These are phyloP conservation scores for Aspergillus sp. DNA, from an alignment of 2,329 filamentous ascomycete species.

Conservation along the genomic window DNA sequence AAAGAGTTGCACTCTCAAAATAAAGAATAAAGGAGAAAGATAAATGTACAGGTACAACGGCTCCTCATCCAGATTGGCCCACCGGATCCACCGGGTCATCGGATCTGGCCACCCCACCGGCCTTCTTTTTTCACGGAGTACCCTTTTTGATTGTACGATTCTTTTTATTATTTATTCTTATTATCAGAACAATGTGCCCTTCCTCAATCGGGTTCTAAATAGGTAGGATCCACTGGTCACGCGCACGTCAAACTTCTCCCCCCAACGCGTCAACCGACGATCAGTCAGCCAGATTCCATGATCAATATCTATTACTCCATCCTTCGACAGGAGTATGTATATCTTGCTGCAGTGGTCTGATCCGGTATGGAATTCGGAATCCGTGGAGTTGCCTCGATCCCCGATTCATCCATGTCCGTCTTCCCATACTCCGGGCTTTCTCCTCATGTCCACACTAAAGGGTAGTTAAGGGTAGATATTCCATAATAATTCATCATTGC, in stretches of 20 bases:
- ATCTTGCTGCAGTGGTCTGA: neutral
- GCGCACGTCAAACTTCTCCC: conserved; percentile 10
- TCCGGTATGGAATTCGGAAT: too few species aligned
- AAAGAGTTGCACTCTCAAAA: neutral
- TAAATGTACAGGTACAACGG: neutral
- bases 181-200: neutral
- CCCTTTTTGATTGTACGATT: too few species aligned
- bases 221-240: conserved; percentile 19
- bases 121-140: neutral
- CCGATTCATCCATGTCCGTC: too few species aligned
- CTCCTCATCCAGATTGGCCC: conserved; percentile 18
- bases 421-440: too few species aligned
- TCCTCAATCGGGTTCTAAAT: neutral
- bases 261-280: conserved; percentile 15
- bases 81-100: conserved; percentile 11
- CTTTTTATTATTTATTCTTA: too few species aligned
- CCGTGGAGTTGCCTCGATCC: too few species aligned
- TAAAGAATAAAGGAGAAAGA: neutral
- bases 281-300: neutral
- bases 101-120: neutral
- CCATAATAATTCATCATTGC: too few species aligned
- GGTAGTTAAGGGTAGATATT: too few species aligned
- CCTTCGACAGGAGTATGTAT: neutral
- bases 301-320: neutral
- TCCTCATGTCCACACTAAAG: too few species aligned